Conservation (phyloP, 2,329 filamentous ascomycete species). For the Claviceps maximensis region DNA sequence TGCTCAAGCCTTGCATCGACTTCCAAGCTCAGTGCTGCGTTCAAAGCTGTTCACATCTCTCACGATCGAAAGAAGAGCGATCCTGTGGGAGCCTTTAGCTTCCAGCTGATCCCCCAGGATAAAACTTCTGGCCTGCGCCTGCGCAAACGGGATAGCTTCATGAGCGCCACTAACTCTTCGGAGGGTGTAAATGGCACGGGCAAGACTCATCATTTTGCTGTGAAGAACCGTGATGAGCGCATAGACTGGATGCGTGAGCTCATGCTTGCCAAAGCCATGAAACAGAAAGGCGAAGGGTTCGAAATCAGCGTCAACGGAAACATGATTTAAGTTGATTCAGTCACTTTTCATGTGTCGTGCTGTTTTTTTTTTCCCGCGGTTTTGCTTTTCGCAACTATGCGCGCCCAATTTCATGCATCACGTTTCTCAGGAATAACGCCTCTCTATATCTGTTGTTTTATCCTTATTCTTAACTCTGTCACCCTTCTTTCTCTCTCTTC, state of each 20-base stretch:
- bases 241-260: conserved; percentile 97
- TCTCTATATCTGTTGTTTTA: neutral
- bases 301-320: conserved; percentile 72
- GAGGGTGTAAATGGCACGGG: conserved; percentile 47
- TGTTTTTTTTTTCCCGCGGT: neutral
- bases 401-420: too few relatives aligned
- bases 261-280: conserved; percentile 79
- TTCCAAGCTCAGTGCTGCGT: conserved; percentile 74
- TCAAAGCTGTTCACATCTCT: conserved; percentile 64
- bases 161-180: conserved; percentile 17
- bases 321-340: conserved; percentile 37
- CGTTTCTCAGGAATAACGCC: too few relatives aligned
- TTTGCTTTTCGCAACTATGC: neutral
- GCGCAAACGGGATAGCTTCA: conserved; percentile 38
- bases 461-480: neutral
- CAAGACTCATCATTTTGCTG: conserved; percentile 91
- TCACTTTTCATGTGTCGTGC: neutral
- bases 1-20: conserved; percentile 64
- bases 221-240: conserved; percentile 72
- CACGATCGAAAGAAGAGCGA: conserved; percentile 39
- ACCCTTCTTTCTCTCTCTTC: neutral
- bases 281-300: conserved; percentile 72
- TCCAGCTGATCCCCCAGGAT: conserved; percentile 69
- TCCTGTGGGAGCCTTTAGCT: conserved; percentile 59
- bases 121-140: conserved; percentile 36